A percentile compares a stretch with the other conserved stretches of the same genome.
phyloP scores from a whole-genome alignment of 1,284 basidiomycete genomes.

The Golubevia sp. region DNA sequence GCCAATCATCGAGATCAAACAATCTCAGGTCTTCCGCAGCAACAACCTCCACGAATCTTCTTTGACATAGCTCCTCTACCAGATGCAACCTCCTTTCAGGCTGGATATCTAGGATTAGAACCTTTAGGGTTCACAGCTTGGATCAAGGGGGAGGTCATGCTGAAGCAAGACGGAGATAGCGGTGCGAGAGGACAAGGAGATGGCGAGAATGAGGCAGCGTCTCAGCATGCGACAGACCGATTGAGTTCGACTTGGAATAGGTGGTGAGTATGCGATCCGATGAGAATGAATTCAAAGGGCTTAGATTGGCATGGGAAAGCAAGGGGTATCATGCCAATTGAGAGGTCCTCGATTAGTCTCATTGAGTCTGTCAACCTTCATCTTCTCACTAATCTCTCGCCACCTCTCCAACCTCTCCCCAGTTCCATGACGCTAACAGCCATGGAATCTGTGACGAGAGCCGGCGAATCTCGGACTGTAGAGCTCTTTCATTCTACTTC shows the following conservation, averaged over 20 bases:
- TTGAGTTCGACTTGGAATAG: neutral
- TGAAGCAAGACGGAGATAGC: conserved; percentile 33
- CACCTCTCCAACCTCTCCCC: too few relatives aligned
- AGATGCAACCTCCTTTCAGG: conserved; percentile 54
- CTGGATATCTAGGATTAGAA: conserved; percentile 49
- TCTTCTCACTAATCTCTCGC: too few relatives aligned
- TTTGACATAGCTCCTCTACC: conserved; percentile 50
- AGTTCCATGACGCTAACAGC: too few relatives aligned
- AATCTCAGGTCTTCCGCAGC: too few relatives aligned
- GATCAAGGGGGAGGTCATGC: conserved; percentile 53
- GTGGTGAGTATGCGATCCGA: neutral
- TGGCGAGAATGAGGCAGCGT: neutral
- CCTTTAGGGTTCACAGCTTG: conserved; percentile 29
- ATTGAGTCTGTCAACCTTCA: too few relatives aligned
- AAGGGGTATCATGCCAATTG: too few relatives aligned
- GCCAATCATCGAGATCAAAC: too few relatives aligned
- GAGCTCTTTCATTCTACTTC: conserved; percentile 35
- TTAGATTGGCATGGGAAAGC: neutral
- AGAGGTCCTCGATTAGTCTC: too few relatives aligned
- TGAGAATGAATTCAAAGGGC: neutral
- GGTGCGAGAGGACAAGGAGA: neutral
- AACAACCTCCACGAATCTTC: conserved; percentile 15
- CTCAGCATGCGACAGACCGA: neutral
- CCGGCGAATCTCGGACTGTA: neutral
- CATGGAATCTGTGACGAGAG: too few relatives aligned